Evolutionary conservation across 106 monocot genomes (phyloP).

Genomic region (Allium cepa): DNA sequence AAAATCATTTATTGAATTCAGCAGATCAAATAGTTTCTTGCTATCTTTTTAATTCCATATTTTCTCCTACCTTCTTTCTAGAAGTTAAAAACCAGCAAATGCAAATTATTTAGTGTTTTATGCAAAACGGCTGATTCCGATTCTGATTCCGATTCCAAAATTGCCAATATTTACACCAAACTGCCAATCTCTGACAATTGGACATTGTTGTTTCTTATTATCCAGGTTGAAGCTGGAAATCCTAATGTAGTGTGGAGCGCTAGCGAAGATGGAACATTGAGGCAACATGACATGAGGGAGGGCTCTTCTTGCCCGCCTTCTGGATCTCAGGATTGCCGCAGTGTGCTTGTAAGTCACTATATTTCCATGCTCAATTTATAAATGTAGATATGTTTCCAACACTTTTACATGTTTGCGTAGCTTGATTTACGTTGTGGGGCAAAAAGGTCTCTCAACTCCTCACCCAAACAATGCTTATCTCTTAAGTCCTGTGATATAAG

Average conservation of each 20-base stretch:
- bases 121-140: too few species aligned
- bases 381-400: too few species aligned
- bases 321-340: slow-evolving; percentile 79
- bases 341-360: slow-evolving; percentile 62
- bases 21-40: too few species aligned
- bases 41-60: too few species aligned
- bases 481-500: slow-evolving; percentile 96
- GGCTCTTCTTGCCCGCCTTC: slow-evolving; percentile 58
- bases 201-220: background rate
- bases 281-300: slow-evolving; percentile 94
- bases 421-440: slow-evolving; percentile 85
- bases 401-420: slow-evolving; percentile 14
- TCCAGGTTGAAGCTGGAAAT: slow-evolving; percentile 83
- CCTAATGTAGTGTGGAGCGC: slow-evolving; percentile 97
- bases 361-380: background rate
- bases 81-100: too few species aligned
- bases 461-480: slow-evolving; percentile 60
- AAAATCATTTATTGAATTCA: too few species aligned
- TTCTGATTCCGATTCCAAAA: too few species aligned
- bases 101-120: too few species aligned
- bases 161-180: too few species aligned
- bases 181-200: background rate
- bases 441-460: slow-evolving; percentile 72
- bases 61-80: too few species aligned
- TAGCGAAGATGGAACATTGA: slow-evolving; percentile 95